Conservation (phyloP, 371 early-diverging fungal species). For the Mucor velutinosus region DNA sequence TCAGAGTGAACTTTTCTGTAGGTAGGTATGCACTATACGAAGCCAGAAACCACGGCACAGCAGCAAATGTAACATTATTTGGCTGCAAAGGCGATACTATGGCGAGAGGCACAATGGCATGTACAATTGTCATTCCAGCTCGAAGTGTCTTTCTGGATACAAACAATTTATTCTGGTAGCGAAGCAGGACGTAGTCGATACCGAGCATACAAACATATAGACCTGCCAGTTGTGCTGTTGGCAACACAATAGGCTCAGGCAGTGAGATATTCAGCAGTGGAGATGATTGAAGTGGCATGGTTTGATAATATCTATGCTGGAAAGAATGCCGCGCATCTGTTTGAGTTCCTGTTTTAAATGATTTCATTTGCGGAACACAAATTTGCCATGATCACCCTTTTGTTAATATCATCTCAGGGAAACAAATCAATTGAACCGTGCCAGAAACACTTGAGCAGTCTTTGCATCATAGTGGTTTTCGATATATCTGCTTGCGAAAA, state of each 20-base stretch:
- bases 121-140: conserved; percentile 6
- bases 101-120: conserved; percentile 15
- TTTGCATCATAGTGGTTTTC: too few species aligned
- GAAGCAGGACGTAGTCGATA: conserved; percentile 16
- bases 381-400: not conserved
- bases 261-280: conserved; percentile 9
- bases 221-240: conserved; percentile 12
- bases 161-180: conserved; percentile 4
- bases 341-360: not conserved
- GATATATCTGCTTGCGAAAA: not conserved
- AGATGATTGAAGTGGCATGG: conserved; percentile 10
- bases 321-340: not conserved
- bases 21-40: conserved; percentile 33
- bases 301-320: not conserved
- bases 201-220: conserved; percentile 26
- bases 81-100: conserved; percentile 17
- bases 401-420: not conserved
- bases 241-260: conserved; percentile 18
- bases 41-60: conserved; percentile 36
- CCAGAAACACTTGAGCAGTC: too few species aligned
- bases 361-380: not conserved
- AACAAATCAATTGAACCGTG: too few species aligned
- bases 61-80: conserved; percentile 34
- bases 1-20: conserved; percentile 8
- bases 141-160: conserved; percentile 6